A percentile compares a stretch with the other conserved stretches of the same genome.
phyloP scores from a whole-genome alignment of 2,329 filamentous ascomycete genomes.

The Bipolaris zeicola region DNA sequence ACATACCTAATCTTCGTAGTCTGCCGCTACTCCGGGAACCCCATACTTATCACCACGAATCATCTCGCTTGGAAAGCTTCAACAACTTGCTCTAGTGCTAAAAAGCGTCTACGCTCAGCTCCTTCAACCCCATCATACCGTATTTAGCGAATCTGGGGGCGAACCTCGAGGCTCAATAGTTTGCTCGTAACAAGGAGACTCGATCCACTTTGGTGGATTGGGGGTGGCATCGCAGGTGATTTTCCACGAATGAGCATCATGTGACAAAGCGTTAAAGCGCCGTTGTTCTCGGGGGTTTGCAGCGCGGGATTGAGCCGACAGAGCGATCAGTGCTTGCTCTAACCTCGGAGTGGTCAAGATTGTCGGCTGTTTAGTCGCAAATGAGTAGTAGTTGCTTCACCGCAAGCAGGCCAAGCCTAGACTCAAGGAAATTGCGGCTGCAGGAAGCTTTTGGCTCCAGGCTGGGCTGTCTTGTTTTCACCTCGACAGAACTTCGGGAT shows the following conservation, averaged over 20 bases:
- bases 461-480: slow-evolving; percentile 28
- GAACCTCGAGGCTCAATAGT: slow-evolving; percentile 36
- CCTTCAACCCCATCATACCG: slow-evolving; percentile 5
- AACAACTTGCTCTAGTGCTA: slow-evolving; percentile 29
- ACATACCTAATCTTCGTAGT: slow-evolving; percentile 17
- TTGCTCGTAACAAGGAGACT: slow-evolving; percentile 15
- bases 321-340: slow-evolving; percentile 19
- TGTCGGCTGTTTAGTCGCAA: slow-evolving; percentile 21
- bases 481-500: slow-evolving; percentile 4
- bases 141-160: slow-evolving; percentile 11
- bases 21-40: slow-evolving; percentile 10
- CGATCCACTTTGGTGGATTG: slow-evolving; percentile 23
- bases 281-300: slow-evolving; percentile 13
- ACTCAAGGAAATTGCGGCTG: slow-evolving; percentile 17
- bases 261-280: slow-evolving; percentile 10
- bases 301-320: slow-evolving; percentile 18
- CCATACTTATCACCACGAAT: slow-evolving; percentile 39
- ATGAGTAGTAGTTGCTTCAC: slow-evolving; percentile 18
- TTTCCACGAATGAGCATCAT: slow-evolving; percentile 38
- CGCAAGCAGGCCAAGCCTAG: slow-evolving; percentile 30
- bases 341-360: slow-evolving; percentile 24
- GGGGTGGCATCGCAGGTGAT: slow-evolving; percentile 15
- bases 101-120: slow-evolving; percentile 9
- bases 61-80: slow-evolving; percentile 27
- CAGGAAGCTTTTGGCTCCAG: slow-evolving; percentile 33